Conservation (phyloP, 2,329 filamentous ascomycete genomes). For the Chaetothyriales sp. region DNA sequence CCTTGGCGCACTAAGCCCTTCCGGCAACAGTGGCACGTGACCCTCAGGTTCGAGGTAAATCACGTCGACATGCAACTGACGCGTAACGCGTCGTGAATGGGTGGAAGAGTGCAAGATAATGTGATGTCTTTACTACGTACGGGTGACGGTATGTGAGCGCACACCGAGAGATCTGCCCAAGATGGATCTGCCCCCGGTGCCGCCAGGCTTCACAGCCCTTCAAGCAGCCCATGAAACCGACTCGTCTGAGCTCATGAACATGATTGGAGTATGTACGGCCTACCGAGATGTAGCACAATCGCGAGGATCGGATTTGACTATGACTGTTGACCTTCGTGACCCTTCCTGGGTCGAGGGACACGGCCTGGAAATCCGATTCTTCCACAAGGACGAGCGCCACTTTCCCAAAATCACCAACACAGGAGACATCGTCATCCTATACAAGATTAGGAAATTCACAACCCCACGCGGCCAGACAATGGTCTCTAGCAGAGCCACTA, state of each 20-base stretch:
- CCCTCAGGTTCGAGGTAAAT: background rate
- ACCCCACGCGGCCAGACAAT: slow-evolving; percentile 4
- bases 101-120: too few species aligned
- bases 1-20: background rate
- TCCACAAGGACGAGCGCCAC: slow-evolving; percentile 34
- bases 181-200: slow-evolving; percentile 12
- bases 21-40: background rate
- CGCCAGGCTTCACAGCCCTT: slow-evolving; percentile 29
- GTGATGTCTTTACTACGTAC: background rate
- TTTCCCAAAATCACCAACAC: slow-evolving; percentile 34
- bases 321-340: slow-evolving; percentile 49
- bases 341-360: slow-evolving; percentile 34
- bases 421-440: slow-evolving; percentile 54
- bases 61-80: background rate
- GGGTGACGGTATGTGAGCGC: background rate
- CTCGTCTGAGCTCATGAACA: slow-evolving; percentile 17
- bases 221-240: background rate
- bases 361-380: slow-evolving; percentile 44
- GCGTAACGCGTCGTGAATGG: too few species aligned
- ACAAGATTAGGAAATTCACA: slow-evolving; percentile 33
- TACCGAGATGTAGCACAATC: slow-evolving; percentile 41
- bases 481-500: slow-evolving; percentile 4
- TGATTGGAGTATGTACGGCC: slow-evolving; percentile 62
- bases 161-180: background rate
- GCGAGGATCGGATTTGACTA: slow-evolving; percentile 45